Evolutionary conservation across 257 asterid species (phyloP), one percentile per base, ranked within the genome.

Genomic region (Penstemon davidsonii): DNA sequence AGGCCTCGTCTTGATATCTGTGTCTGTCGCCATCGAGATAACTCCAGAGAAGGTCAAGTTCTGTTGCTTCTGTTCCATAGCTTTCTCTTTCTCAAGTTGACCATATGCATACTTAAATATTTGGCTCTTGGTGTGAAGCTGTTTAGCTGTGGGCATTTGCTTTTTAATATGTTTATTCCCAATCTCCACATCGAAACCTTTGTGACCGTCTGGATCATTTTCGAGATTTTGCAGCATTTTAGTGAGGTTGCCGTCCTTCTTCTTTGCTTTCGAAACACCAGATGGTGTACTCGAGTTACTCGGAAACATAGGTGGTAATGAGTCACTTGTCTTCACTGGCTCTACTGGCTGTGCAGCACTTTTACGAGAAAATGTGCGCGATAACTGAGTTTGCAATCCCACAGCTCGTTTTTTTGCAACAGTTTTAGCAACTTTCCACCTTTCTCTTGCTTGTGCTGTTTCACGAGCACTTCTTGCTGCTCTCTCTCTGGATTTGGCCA

Each of bases 71-170:
- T 86, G 85, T 76, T 89, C 96, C 96, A 81, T 80, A 73, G 98
- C 98, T 81, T 87, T 92, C 87, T 92, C 98, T 72, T 89, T 89
- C 86, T 92, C 98, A 60, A 92, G 89, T 61, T 92, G 96, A 69
- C 96, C 95, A 36, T 92, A 92, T 2, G 98, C 98, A 73, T 92
- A 92, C 81, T 85, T 92, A 74, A 92, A 92, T 69, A 92, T 92
- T 76, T 92, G 98, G 85, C 96, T 92, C 76, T 85, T 84, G 39
- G 96, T 81, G 64, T 92, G 96, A 73, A 92, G 73, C 63, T 86
- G 80, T 77, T 84, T 87, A 60, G 79, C 78, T 69, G 78, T 80
- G 19, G 83, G 76, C n/a, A 53, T 66, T 75, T 86, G 89, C 84
- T 89, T 92, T 81, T 92, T 92, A 4, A 84, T 70, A 72, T 89